Base-by-base conservation (phyloP, 2,329 filamentous ascomycete genomes). In the Aspergillus spinulosporus region DNA sequence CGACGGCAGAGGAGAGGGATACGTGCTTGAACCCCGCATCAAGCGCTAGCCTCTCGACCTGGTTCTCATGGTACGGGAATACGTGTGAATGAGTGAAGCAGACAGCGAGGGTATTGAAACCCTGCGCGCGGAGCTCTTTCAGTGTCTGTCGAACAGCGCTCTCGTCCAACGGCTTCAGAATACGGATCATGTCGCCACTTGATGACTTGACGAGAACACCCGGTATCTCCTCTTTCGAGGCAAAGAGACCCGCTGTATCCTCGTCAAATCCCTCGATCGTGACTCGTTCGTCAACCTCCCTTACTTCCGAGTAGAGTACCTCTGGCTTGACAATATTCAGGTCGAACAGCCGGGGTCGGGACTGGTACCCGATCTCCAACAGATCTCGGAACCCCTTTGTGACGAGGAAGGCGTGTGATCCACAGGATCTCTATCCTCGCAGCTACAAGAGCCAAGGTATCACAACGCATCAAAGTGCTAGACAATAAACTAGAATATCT, bases 11-110 rank as follows among this genome's bases (percentile, higher is more conserved):
- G 55, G 87, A 90, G 29, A 93, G 78, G 28, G 88, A 92, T 51
- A 96, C 87, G 15, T 52, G 49, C 65, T 84, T 78, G 68, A 93
- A 93, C 1, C 92, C 92, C 66, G 96, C 86, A 11, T 92, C 85
- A 60, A 81, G 81, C 0, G 92, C 92, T 50, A 96, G 77, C 59
- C 82, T 82, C n/a, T 91, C 91, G 15, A 96, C 82, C 42, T 89
- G 69, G 0, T 84, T 84, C 69, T 97, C 92, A 65, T 96, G 92
- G 32, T 90, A 84, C 0, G 90, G 91, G 67, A 90, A 96, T 0
- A 91, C 94, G 69, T 95, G 96, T 2, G 89, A 90, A 69, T 96
- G 91, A 82, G 96, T 90, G 54, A 96, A 76, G 60, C 90, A 94
- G 1, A 96, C 90, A 2, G 92, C 91, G 61, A 96, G 86, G 66